Conservation (phyloP, 2,329 filamentous ascomycete species). For the Phaeophleospora eucalypticola region DNA sequence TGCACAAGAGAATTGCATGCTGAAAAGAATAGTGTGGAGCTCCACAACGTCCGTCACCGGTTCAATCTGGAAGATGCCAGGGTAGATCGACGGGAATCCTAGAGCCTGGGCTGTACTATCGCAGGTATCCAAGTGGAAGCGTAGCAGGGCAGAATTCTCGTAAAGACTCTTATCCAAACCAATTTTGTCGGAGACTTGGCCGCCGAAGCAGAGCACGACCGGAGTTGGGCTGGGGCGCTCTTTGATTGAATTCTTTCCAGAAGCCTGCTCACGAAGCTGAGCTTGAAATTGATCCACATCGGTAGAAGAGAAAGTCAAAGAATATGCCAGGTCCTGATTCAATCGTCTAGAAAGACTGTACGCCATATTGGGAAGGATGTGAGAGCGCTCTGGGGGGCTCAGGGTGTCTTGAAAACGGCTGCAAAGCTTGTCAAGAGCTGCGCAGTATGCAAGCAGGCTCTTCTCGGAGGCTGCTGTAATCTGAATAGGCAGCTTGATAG, state of each 20-base stretch:
- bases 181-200: constrained; percentile 7
- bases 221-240: constrained; percentile 32
- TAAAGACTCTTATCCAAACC: constrained; percentile 8
- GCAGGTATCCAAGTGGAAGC: constrained; percentile 12
- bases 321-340: neutral
- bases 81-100: constrained; percentile 11
- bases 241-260: neutral
- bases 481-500: too few species aligned
- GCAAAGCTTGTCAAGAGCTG: too few species aligned
- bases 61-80: constrained; percentile 9
- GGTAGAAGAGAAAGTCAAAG: neutral
- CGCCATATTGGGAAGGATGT: neutral
- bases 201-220: constrained; percentile 14
- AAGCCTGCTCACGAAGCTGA: neutral
- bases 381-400: neutral
- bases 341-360: neutral
- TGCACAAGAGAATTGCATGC: constrained; percentile 13
- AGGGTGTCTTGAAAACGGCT: neutral
- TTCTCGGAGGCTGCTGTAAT: too few species aligned
- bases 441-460: too few species aligned
- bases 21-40: constrained; percentile 11
- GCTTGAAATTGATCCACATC: neutral
- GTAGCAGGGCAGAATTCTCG: constrained; percentile 1
- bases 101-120: constrained; percentile 3
- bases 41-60: constrained; percentile 10